Evolutionary conservation across 2,329 filamentous ascomycete species (phyloP).

Genomic region (Colletotrichum musae): DNA sequence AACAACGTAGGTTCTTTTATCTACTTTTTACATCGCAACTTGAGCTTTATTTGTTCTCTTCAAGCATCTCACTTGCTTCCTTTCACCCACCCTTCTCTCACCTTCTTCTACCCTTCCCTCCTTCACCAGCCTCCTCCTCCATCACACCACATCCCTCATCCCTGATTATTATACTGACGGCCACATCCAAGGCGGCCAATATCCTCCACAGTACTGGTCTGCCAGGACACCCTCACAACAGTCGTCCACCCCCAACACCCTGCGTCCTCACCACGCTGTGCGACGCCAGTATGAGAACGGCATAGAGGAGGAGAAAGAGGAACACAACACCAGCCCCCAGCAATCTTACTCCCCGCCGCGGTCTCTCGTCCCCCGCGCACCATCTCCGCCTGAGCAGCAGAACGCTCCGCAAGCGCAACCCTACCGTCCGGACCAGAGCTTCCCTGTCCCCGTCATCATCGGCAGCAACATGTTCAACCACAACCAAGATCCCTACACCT

Average conservation of each 20-base stretch:
- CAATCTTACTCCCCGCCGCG: constrained; percentile 53
- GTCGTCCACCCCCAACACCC: constrained; percentile 41
- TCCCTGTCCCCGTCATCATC: constrained; percentile 34
- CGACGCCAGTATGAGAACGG: constrained; percentile 38
- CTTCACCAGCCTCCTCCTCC: constrained; percentile 6
- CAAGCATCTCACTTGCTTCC: no score
- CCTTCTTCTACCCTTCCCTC: constrained; percentile 7
- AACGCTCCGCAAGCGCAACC: constrained; percentile 8
- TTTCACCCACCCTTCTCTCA: background rate
- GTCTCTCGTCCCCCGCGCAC: constrained; percentile 52
- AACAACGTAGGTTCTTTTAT: constrained; percentile 33
- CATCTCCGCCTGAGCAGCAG: constrained; percentile 55
- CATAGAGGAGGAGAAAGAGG: constrained; percentile 39
- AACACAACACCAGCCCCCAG: constrained; percentile 42
- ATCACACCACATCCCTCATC: constrained; percentile 13
- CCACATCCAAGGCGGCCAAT: constrained; percentile 41
- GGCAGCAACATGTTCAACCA: constrained; percentile 31
- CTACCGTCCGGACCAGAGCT: constrained; percentile 24
- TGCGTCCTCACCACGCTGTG: constrained; percentile 38
- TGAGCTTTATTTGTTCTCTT: background rate
- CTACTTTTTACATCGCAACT: constrained; percentile 5
- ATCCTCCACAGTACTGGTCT: constrained; percentile 42
- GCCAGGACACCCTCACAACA: constrained; percentile 44
- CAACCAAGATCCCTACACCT: constrained; percentile 56
- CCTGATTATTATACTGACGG: constrained; percentile 39